Base-by-base conservation (phyloP, 805 yeast genomes). In the Pichia insulana region DNA sequence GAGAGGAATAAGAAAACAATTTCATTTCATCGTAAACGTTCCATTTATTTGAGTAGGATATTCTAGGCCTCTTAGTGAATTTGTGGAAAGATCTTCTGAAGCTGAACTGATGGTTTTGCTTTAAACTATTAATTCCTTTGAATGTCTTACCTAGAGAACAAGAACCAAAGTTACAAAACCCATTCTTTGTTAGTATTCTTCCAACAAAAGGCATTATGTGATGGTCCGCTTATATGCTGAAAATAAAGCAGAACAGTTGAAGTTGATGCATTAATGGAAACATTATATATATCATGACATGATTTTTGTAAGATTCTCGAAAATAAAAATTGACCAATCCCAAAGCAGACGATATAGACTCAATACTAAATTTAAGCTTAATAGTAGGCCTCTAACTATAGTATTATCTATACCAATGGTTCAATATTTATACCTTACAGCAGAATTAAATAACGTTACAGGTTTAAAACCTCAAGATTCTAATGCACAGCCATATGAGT, bases 401-500 rank as follows among this genome's bases (percentile, higher is more conserved):
- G 7, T 5, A 22, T 8, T 22, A 22, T 22, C 5, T 22, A 22
- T 22, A 22, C 25, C 25, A 33, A 57, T 57, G 62, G 59, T 51
- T 8, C 47, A 50, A 16, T 50, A 48, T 35, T 51, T 68, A 19
- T 55, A 51, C n/a, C 43, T 68, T 7, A 53, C 54, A 7, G 72
- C 71, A 4, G 62, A 58, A 13, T 45, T 69, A 10, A 56, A 50
- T 37, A 65, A 64, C 13, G 61, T 69, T 27, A 61, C 67, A 0
- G 34, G 35, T 13, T 39, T 56, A 9, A 63, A 63, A 36, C 83
- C 90, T 3, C 60, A 68, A 3, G 96, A 90, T 54, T 60, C 77
- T 0, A 66, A 70, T 2, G 68, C 64, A 10, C 51, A 63, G 1
- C 90, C 92, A 0, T 87, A 78, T 53, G 87, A 82, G 50, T 90